phyloP scores from a whole-genome alignment of 164 flowering plant genomes.

The Sextonia rubra region DNA sequence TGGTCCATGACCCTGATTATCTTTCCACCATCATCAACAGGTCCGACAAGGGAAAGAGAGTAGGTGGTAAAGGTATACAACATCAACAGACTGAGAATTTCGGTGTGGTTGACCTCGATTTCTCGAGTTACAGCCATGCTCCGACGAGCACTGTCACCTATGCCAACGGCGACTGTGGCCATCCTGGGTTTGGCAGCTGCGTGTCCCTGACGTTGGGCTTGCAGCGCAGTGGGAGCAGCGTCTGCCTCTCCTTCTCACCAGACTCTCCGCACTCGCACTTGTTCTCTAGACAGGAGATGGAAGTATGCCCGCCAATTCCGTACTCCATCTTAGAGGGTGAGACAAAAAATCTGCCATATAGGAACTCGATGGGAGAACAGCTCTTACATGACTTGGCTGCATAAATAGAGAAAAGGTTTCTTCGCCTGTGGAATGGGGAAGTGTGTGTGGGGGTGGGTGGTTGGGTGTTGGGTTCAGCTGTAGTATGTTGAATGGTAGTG shows the following conservation, averaged over 20 bases:
- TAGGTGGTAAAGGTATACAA: conserved; percentile 12
- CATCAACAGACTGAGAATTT: conserved; percentile 22
- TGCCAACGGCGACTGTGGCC: conserved; percentile 12
- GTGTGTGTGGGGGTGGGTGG: no score
- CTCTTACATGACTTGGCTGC: conserved; percentile 77
- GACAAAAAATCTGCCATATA: conserved; percentile 61
- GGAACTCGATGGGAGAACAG: conserved; percentile 80
- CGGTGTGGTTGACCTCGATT: conserved; percentile 50
- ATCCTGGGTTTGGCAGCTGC: conserved; percentile 24
- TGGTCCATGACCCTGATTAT: conserved; percentile 57
- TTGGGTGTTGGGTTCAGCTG: no score
- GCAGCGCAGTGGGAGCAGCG: conserved; percentile 56
- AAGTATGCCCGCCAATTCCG: conserved; percentile 54
- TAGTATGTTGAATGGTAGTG: no score
- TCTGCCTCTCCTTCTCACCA: conserved; percentile 58
- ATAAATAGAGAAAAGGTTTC: conserved; percentile 7
- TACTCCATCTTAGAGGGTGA: conserved; percentile 66
- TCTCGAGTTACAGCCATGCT: conserved; percentile 50
- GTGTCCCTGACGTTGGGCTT: conserved; percentile 78
- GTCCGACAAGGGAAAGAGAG: conserved; percentile 26
- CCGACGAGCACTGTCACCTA: conserved; percentile 19
- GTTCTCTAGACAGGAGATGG: conserved; percentile 52
- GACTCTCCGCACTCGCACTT: conserved; percentile 44
- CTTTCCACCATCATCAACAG: conserved; percentile 66
- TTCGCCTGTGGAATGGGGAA: not conserved